A percentile compares a stretch with the other conserved stretches of the same genome.
Evolutionary conservation across 2,329 filamentous ascomycete genomes (phyloP).

Genomic region (Neonectria hederae): DNA sequence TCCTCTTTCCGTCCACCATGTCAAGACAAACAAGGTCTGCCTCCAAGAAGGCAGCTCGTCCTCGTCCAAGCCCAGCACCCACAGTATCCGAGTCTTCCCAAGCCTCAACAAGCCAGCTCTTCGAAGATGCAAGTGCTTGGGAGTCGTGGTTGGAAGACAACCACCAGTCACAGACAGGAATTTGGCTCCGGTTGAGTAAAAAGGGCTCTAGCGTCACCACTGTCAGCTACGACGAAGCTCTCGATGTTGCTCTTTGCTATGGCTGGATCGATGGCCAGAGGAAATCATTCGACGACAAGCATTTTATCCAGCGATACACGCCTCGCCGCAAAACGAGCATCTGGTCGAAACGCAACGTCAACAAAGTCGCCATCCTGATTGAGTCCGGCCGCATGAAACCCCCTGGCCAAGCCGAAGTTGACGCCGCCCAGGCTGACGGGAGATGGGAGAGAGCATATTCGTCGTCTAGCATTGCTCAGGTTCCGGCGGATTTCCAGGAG

Average conservation of each 20-base stretch:
- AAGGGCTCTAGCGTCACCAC: constrained; percentile 55
- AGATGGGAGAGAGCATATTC: constrained; percentile 68
- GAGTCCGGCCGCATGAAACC: constrained; percentile 59
- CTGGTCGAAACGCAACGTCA: constrained; percentile 70
- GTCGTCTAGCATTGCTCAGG: constrained; percentile 55
- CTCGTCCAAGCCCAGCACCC: neutral
- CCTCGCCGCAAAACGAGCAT: constrained; percentile 63
- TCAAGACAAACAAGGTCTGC: constrained; percentile 33
- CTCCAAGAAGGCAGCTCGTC: constrained; percentile 13
- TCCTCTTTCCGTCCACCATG: constrained; percentile 21
- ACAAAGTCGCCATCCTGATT: constrained; percentile 56
- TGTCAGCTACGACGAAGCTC: constrained; percentile 60
- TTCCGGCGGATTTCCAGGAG: constrained; percentile 59
- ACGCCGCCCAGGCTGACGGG: constrained; percentile 65
- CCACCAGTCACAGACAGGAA: constrained; percentile 40
- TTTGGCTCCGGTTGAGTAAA: constrained; percentile 61
- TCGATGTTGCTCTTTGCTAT: constrained; percentile 66
- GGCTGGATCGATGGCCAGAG: constrained; percentile 72
- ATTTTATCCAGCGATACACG: constrained; percentile 66
- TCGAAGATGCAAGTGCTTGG: constrained; percentile 25
- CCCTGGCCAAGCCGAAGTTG: constrained; percentile 59
- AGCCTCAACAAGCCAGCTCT: constrained; percentile 22
- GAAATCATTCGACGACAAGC: constrained; percentile 53
- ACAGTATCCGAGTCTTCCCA: fast-evolving
- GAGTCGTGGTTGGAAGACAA: constrained; percentile 32